Evolutionary conservation across 169 alveolate species (phyloP).

Genomic region (Plasmodium vinckei): DNA sequence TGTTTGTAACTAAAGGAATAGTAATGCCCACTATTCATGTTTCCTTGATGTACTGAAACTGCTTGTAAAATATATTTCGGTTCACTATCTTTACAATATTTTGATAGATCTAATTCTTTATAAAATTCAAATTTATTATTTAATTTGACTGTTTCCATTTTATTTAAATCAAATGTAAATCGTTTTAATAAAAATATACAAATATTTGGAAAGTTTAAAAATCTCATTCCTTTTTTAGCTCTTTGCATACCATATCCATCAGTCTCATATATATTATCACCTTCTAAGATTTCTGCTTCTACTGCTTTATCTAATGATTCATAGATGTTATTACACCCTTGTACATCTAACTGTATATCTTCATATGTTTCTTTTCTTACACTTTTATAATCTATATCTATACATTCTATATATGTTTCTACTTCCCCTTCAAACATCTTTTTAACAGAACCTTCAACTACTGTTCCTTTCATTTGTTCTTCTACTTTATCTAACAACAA

Average conservation of each 20-base stretch:
- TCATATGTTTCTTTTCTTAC: conserved; percentile 90
- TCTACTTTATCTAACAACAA: conserved; percentile 95
- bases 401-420: conserved; percentile 95
- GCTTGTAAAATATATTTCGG: conserved; percentile 91
- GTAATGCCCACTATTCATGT: conserved; percentile 96
- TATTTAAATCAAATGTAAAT: conserved; percentile 89
- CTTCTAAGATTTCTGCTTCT: conserved; percentile 94
- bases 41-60: conserved; percentile 97
- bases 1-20: conserved; percentile 90
- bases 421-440: conserved; percentile 95
- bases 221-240: conserved; percentile 93
- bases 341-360: conserved; percentile 95
- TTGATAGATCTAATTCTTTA: conserved; percentile 90
- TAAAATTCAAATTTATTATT: conserved; percentile 93
- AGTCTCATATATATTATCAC: conserved; percentile 96
- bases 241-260: conserved; percentile 93
- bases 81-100: conserved; percentile 79
- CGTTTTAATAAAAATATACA: conserved; percentile 93
- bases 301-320: conserved; percentile 93
- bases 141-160: conserved; percentile 92
- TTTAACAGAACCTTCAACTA: conserved; percentile 95
- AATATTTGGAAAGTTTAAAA: conserved; percentile 95
- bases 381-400: conserved; percentile 93
- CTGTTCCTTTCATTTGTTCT: conserved; percentile 96
- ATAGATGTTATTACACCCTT: conserved; percentile 92